Conservation (phyloP, 2,329 filamentous ascomycete species). For the Pyricularia pennisetigena region DNA sequence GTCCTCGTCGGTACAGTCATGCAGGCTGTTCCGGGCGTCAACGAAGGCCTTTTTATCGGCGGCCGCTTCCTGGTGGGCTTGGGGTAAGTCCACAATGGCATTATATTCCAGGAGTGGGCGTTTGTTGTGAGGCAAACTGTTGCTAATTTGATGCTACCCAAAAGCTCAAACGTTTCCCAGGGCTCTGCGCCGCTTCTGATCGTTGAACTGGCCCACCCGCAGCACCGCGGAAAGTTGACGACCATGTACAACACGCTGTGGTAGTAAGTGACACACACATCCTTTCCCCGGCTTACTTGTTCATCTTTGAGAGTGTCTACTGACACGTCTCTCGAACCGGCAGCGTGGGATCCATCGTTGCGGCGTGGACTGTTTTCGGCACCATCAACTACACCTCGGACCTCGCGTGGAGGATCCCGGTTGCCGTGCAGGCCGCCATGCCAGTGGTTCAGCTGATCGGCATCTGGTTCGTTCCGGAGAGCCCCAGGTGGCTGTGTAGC, state of each 20-base stretch:
- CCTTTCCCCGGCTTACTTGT: conserved; percentile 17
- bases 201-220: conserved; percentile 8
- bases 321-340: conserved; percentile 17
- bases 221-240: conserved; percentile 8
- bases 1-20: background rate
- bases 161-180: conserved; percentile 26
- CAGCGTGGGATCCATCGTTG: conserved; percentile 16
- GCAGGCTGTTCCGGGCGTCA: background rate
- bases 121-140: too few species aligned
- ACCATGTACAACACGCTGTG: conserved; percentile 1
- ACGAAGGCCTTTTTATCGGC: conserved; percentile 28
- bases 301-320: conserved; percentile 31
- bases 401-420: conserved; percentile 27
- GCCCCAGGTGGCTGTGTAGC: conserved; percentile 24
- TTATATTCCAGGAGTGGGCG: too few species aligned
- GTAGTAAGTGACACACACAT: conserved; percentile 3
- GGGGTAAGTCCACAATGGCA: too few species aligned
- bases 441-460: conserved; percentile 27
- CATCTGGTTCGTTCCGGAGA: conserved; percentile 27
- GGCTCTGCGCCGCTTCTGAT: conserved; percentile 22
- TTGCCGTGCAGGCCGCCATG: conserved; percentile 11
- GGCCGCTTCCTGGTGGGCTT: conserved; percentile 45
- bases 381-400: conserved; percentile 29
- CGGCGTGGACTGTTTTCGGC: conserved; percentile 35
- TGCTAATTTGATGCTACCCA: background rate